Evolutionary conservation across 2,329 filamentous ascomycete species (phyloP), one percentile per base, ranked within the genome.

Genomic region (Beauveria sp.): DNA sequence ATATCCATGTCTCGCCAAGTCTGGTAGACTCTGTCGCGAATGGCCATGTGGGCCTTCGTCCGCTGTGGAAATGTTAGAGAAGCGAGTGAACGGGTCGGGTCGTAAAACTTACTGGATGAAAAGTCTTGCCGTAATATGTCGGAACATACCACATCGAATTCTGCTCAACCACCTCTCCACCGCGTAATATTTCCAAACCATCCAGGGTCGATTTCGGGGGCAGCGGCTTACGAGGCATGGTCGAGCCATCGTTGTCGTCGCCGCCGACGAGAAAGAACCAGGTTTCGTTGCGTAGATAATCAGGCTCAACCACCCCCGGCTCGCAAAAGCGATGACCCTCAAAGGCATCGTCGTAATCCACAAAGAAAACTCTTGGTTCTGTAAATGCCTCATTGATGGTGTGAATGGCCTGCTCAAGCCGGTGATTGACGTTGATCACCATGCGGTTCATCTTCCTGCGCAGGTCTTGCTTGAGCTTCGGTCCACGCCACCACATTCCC

Each of bases 241-340:
- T 28, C 59, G 65, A 49, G 50, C 63, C 59, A 34, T 64, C 69
- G 57, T 78, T 78, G 58, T 80, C 78, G 3, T 65, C 63, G 2
- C 76, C 78, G 5, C 77, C 78, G 3, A 79, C 76, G 28, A 78
- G 72, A 64, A 80, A 81, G 64, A 81, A 80, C 76, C 77, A 81
- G 0, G 77, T 80, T 24, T 77, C 76, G 22, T 70, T 70, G 34
- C 76, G 71, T 5, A 66, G 65, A 60, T 79, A 79, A 55, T 77
- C 78, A 6, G 78, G 78, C 66, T 81, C 78, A 14, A 65, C 68
- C 4, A 76, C 72, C 50, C 66, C 67, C 18, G 66, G 69, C 65
- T 77, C 75, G 63, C 75, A 77, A 62, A 77, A 80, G 6, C 78
- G 75, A 65, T 80, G 78, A 5, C 77, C 77, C 1, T 77, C 74